Conservation (phyloP, 495 filamentous ascomycete genomes). For the Penicillium lagena region DNA sequence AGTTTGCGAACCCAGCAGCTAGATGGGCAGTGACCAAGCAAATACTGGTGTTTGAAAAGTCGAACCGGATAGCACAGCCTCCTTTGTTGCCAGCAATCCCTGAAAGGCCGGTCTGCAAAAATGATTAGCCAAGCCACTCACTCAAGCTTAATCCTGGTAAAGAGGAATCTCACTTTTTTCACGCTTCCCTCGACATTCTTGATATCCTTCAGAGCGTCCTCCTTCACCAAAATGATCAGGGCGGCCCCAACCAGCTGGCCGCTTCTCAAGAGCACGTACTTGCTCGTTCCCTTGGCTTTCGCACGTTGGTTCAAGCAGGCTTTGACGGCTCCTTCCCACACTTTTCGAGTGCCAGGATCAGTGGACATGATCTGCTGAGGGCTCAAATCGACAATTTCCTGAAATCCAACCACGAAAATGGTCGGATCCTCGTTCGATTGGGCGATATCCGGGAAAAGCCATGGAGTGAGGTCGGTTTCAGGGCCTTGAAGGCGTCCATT, state of each 20-base stretch:
- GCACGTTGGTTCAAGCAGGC: constrained; percentile 67
- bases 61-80: constrained; percentile 92
- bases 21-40: constrained; percentile 97
- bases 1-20: constrained; percentile 94
- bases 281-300: constrained; percentile 53
- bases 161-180: constrained; percentile 59
- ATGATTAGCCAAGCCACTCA: background rate
- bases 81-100: constrained; percentile 98
- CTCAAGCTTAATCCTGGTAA: background rate
- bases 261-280: constrained; percentile 83
- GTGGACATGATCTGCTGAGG: constrained; percentile 99
- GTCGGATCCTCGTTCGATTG: constrained; percentile 23
- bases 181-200: constrained; percentile 95
- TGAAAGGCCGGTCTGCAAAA: constrained; percentile 74
- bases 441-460: constrained; percentile 64
- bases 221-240: constrained; percentile 81
- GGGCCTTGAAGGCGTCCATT: constrained; percentile 77
- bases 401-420: constrained; percentile 85
- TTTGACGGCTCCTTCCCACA: constrained; percentile 80
- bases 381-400: constrained; percentile 94
- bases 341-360: constrained; percentile 75
- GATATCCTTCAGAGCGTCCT: constrained; percentile 66
- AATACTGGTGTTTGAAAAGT: constrained; percentile 86
- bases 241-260: constrained; percentile 95
- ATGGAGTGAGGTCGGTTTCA: constrained; percentile 71